Conservation (phyloP, 148 eudicot genomes). For the Limonium bicolor region DNA sequence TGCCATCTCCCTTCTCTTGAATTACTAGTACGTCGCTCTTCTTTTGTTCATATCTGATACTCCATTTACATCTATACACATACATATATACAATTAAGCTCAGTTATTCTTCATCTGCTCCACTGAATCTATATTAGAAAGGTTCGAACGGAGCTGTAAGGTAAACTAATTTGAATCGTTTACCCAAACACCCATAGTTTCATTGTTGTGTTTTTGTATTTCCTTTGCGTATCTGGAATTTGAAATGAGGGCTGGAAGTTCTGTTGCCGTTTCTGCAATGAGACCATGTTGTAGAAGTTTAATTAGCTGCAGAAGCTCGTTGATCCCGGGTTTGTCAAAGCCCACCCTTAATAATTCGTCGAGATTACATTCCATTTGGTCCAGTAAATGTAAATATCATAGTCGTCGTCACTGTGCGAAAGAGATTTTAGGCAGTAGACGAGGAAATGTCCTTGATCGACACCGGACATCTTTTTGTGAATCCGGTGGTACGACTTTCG, state of each 20-base stretch:
- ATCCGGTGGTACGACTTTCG: constrained; percentile 39
- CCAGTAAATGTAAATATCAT: constrained; percentile 6
- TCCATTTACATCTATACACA: too few species aligned
- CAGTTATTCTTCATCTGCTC: too few species aligned
- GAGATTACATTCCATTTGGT: constrained; percentile 16
- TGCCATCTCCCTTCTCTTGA: too few species aligned
- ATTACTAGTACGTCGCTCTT: too few species aligned
- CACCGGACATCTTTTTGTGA: constrained; percentile 40
- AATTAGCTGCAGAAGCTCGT: constrained; percentile 26
- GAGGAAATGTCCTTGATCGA: constrained; percentile 11
- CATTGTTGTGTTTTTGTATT: too few species aligned
- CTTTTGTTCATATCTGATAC: too few species aligned
- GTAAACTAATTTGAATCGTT: too few species aligned
- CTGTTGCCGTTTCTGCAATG: constrained; percentile 35
- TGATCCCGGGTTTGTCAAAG: constrained; percentile 24
- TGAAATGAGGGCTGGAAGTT: constrained; percentile 49
- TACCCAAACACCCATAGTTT: too few species aligned
- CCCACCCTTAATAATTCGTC: constrained; percentile 21
- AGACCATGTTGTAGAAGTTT: constrained; percentile 47
- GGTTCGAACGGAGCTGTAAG: too few species aligned
- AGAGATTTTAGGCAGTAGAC: constrained; percentile 23
- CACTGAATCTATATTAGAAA: too few species aligned
- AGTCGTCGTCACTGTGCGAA: constrained; percentile 13
- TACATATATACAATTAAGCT: too few species aligned
- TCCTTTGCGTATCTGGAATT: too few species aligned